Base-by-base conservation (phyloP, 495 filamentous ascomycete genomes). In the Penicillium egyptiacum region DNA sequence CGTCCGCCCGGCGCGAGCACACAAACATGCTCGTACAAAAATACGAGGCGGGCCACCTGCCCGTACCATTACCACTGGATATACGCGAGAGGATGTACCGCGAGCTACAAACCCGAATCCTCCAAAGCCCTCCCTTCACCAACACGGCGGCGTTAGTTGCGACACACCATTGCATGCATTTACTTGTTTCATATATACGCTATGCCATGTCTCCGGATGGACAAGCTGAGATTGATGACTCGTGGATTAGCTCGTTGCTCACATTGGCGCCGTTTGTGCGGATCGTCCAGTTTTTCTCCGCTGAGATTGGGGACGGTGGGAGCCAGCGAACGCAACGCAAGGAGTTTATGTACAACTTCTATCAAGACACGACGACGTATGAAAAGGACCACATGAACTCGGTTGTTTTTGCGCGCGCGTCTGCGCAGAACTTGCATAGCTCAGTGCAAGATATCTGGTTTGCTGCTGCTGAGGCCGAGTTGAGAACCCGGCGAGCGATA, bases 271-370 rank as follows among this genome's bases (percentile, higher is more conserved):
- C 75, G 7, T 76, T 77, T 35, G 49, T 57, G 19, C 74, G 76
- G 3, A 67, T 75, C 7, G 71, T 75, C 45, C 73, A 79, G 46
- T 79, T 69, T 51, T 79, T 79, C 62, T 77, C 76, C 16, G 76
- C 76, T 0, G 76, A 79, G 53, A 76, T 79, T 11, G 76, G 76
- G 1, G 72, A 79, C 44, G 75, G 76, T 9, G 71, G 70, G 19
- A 75, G 61, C 50, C 73, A 75, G 56, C 69, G 75, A 26, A 61
- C 70, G 58, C 73, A 77, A 51, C 70, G 76, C 22, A 79, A 73
- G 56, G 72, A 75, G 23, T 79, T 79, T 56, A 79, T 79, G 76
- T 61, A 69, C 47, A 79, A 76, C 26, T 79, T 79, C 50, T 65
- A 76, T 46, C 62, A 66, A 19, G 76, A 79, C 48, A 73, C 71